These are phyloP conservation scores for Phaeosphaeria sp. DNA, from an alignment of 2,329 filamentous ascomycete genomes.

Conservation along the genomic window DNA sequence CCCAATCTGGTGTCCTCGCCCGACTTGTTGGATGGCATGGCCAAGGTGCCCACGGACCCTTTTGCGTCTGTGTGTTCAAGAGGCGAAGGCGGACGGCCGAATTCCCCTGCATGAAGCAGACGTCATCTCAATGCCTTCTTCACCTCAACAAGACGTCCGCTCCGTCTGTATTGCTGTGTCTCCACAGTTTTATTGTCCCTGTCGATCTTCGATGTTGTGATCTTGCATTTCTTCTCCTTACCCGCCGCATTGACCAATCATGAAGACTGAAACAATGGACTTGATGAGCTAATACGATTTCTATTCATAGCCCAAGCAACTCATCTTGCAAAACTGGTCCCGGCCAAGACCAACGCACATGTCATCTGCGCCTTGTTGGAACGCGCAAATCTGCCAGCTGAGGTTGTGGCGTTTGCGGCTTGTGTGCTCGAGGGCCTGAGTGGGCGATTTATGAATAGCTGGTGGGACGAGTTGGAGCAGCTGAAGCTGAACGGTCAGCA, in stretches of 20 bases:
- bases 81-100: neutral
- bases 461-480: constrained; percentile 33
- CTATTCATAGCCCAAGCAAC: constrained; percentile 42
- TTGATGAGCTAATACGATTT: neutral
- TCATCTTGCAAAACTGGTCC: constrained; percentile 46
- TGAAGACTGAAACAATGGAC: neutral
- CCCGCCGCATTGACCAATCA: neutral
- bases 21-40: constrained; percentile 18
- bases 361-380: constrained; percentile 38
- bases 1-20: constrained; percentile 3
- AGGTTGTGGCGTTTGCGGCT: constrained; percentile 46
- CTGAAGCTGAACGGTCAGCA: neutral
- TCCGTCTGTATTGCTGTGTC: neutral
- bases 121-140: constrained; percentile 18
- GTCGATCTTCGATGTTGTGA: constrained; percentile 31
- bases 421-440: constrained; percentile 48
- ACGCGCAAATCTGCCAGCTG: constrained; percentile 40
- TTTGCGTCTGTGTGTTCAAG: neutral
- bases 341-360: constrained; percentile 35
- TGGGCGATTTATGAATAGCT: constrained; percentile 37
- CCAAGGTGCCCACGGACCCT: constrained; percentile 17
- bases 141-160: constrained; percentile 3
- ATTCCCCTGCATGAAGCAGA: constrained; percentile 25
- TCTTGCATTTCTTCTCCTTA: neutral
- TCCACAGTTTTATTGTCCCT: constrained; percentile 16